Evolutionary conservation across 495 filamentous ascomycete genomes (phyloP).

Genomic region (Cudoniella acicularis): DNA sequence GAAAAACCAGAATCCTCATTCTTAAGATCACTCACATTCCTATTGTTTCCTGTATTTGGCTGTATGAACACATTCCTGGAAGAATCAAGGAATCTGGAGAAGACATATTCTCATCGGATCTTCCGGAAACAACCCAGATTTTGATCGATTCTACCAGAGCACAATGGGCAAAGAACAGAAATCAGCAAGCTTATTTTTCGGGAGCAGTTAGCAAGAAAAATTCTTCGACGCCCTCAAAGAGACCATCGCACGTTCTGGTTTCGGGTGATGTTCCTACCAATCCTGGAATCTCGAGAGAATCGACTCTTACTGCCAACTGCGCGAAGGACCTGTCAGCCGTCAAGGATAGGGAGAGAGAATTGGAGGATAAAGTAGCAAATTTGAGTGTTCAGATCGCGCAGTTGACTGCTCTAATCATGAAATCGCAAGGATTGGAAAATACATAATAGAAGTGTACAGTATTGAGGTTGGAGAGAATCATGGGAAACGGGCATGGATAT

Average conservation of each 20-base stretch:
- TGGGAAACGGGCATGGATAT: too few species aligned
- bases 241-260: background rate
- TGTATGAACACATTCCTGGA: conserved; percentile 39
- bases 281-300: background rate
- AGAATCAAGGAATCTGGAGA: conserved; percentile 4
- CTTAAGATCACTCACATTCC: conserved; percentile 62
- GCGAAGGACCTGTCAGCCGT: conserved; percentile 2
- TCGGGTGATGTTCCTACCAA: background rate
- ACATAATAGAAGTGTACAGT: background rate
- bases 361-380: conserved; percentile 23
- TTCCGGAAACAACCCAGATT: conserved; percentile 2
- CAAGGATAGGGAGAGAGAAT: conserved; percentile 7
- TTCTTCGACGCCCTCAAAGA: background rate
- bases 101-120: conserved; percentile 10
- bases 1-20: conserved; percentile 69
- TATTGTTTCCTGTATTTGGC: conserved; percentile 45
- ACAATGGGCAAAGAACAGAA: background rate
- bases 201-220: background rate
- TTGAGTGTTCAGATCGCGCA: conserved; percentile 26
- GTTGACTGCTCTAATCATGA: conserved; percentile 28
- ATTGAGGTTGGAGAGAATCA: background rate
- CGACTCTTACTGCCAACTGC: background rate
- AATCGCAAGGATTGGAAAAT: conserved; percentile 16
- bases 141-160: background rate
- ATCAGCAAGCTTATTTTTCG: background rate